Evolutionary conservation across 352 stramenopile species (phyloP), one percentile per base, ranked within the genome.

Genomic region (Phytophthora brassicae): DNA sequence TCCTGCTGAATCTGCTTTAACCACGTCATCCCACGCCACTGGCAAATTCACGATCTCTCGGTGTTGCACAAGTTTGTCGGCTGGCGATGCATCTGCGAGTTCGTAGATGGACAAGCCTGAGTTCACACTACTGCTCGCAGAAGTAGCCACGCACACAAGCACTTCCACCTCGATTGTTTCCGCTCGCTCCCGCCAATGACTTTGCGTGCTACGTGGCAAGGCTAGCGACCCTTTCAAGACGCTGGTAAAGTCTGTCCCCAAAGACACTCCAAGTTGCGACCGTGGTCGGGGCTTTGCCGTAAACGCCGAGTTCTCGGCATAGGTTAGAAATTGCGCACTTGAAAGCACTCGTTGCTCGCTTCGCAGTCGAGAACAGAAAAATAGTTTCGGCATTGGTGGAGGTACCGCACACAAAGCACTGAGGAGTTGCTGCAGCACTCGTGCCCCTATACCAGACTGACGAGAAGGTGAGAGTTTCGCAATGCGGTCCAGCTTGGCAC

Each of bases 161-260:
- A 81, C 60, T 33, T 81, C 63, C 0, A 54, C 56, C 42, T 72
- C 56, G 16, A 83, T 53, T 14, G 56, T 39, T 24, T 67, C 56
- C 28, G 42, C 19, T 35, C 33, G 47, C 16, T 52, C 31, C 33
- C 20, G 38, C 64, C 70, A 79, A 41, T 73, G 69, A 16, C 1
- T 36, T 44, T 33, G 48, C 14, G 55, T 48, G 4, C 39, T 53
- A 19, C 31, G 22, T 16, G 60, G 58, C 20, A 82, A 20, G 0
- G 58, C 66, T 19, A 75, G 14, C 23, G 66, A 70, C 41, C 77
- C 72, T 31, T 84, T 79, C 23, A 86, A 54, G 7, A 79, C 54
- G 47, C 72, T 81, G 1, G 68, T 76, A 44, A 86, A 84, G 43
- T 84, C 77, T 0, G 77, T 82, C 2, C 77, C 77, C 3, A 81